phyloP scores from a whole-genome alignment of 345 rosid species.

The Aethionema arabicum region DNA sequence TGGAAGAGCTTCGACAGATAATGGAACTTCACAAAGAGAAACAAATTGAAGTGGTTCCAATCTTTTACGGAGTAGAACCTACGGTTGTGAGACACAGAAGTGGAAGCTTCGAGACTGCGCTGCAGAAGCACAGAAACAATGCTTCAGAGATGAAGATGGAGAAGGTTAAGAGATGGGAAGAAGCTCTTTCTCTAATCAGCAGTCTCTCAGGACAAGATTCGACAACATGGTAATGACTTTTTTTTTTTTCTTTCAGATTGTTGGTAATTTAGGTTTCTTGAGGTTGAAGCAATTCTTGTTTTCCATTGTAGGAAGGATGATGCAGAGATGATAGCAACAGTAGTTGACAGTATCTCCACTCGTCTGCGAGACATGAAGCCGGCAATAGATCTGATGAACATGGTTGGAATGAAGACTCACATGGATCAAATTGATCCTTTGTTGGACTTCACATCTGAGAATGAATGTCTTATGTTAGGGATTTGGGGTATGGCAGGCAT shows the following conservation, averaged over 20 bases:
- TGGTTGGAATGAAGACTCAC: constrained; percentile 4
- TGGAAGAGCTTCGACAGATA: constrained; percentile 22
- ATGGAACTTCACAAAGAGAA: neutral
- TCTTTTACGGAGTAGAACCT: constrained; percentile 22
- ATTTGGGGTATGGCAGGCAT: constrained; percentile 29
- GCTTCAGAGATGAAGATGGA: neutral
- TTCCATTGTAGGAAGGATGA: constrained; percentile 13
- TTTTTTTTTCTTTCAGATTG: too few species aligned
- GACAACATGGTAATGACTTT: neutral
- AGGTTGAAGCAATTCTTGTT: too few species aligned
- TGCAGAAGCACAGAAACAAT: neutral
- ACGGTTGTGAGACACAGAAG: constrained; percentile 11
- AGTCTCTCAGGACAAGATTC: neutral
- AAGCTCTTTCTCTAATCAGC: constrained; percentile 11
- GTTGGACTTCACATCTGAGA: neutral
- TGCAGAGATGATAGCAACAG: constrained; percentile 10
- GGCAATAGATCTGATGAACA: neutral
- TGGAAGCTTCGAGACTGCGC: constrained; percentile 22
- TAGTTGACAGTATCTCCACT: constrained; percentile 9
- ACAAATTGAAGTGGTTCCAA: constrained; percentile 6
- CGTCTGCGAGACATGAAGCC: neutral
- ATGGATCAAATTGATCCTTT: neutral
- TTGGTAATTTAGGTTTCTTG: too few species aligned
- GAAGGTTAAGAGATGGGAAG: constrained; percentile 13
- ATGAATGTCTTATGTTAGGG: constrained; percentile 18